phyloP scores from a whole-genome alignment of 2,329 filamentous ascomycete genomes.

The Ophiobolus disseminans region DNA sequence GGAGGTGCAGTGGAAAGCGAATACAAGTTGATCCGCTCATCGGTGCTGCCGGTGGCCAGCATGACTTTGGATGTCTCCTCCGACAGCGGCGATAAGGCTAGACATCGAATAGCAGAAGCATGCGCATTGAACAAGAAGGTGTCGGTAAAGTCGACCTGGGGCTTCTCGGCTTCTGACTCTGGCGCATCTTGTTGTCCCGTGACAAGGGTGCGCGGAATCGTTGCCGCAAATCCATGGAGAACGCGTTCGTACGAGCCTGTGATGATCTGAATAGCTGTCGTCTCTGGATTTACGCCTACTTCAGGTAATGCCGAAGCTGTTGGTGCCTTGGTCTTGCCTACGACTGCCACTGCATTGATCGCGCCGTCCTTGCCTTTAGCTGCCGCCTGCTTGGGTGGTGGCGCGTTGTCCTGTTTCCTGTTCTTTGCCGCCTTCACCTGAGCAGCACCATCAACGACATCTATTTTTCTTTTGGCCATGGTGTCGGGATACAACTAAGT shows the following conservation, averaged over 20 bases:
- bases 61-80: constrained; percentile 79
- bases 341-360: constrained; percentile 23
- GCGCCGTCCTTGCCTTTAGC: constrained; percentile 25
- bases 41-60: constrained; percentile 88
- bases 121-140: constrained; percentile 97
- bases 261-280: constrained; percentile 77
- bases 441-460: constrained; percentile 23
- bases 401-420: constrained; percentile 30
- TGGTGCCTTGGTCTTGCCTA: constrained; percentile 25
- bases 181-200: constrained; percentile 34
- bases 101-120: constrained; percentile 83
- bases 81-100: constrained; percentile 78
- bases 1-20: constrained; percentile 70
- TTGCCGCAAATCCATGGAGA: constrained; percentile 87
- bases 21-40: constrained; percentile 95
- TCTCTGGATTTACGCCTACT: constrained; percentile 10
- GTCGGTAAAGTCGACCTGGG: constrained; percentile 75
- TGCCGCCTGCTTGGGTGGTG: constrained; percentile 25
- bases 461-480: constrained; percentile 50
- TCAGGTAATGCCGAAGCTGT: constrained; percentile 11
- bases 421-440: constrained; percentile 35
- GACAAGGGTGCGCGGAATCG: constrained; percentile 57
- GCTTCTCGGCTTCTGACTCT: constrained; percentile 25
- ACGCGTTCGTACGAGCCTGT: constrained; percentile 93
- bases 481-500: constrained; percentile 11